Conservation (phyloP, 176 grass and related monocot genomes). For the Melocanna baccifera region DNA sequence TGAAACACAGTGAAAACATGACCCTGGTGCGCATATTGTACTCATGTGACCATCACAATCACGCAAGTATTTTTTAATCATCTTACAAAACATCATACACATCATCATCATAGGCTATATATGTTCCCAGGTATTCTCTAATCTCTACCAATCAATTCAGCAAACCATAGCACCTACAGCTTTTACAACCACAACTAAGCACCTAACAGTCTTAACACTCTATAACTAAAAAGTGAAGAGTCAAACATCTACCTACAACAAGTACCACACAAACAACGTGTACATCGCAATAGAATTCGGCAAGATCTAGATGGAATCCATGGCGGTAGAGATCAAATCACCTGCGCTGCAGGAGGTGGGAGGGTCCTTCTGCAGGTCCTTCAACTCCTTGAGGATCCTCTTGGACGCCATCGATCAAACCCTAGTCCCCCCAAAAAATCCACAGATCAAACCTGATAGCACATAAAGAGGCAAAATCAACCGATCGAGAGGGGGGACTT, state of each 20-base stretch:
- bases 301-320: slow-evolving; percentile 34
- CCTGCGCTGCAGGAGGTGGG: slow-evolving; percentile 87
- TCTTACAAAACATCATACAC: background rate
- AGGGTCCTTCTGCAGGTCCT: slow-evolving; percentile 86
- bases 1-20: background rate
- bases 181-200: background rate
- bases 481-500: background rate
- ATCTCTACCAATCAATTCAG: background rate
- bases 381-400: slow-evolving; percentile 89
- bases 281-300: background rate
- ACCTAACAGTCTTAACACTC: background rate
- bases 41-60: background rate
- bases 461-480: background rate
- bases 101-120: background rate
- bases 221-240: background rate
- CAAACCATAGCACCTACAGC: background rate
- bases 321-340: slow-evolving; percentile 25
- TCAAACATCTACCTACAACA: background rate
- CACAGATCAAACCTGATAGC: slow-evolving; percentile 26
- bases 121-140: background rate
- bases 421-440: slow-evolving; percentile 32
- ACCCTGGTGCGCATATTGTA: background rate
- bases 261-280: background rate
- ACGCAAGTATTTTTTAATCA: background rate
- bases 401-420: slow-evolving; percentile 84